Evolutionary conservation across 2,329 filamentous ascomycete species (phyloP), one percentile per base, ranked within the genome.

Genomic region (Verticillium nonalfalfae): DNA sequence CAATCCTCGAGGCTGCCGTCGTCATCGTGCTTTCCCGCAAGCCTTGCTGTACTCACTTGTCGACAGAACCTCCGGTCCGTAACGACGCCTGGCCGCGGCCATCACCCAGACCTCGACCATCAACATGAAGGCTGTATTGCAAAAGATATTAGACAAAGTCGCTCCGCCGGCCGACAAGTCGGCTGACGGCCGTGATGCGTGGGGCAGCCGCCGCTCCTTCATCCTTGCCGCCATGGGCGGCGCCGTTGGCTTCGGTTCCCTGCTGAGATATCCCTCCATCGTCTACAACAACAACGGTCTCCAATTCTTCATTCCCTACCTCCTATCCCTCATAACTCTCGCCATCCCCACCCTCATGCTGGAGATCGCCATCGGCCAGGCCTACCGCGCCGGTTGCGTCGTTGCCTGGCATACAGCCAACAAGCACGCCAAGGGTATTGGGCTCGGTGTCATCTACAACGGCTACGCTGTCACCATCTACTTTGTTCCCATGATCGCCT

Each of bases 361-460:
- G 31, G 81, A 85, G 64, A 81, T 84, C 59, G 88, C 87, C 38
- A 90, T 90, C 39, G 90, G 90, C 58, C 89, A 84, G 63, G 80
- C 81, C 1, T 83, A 84, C 64, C 80, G 82, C 3, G 80, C 79
- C 33, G 81, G 81, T 14, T 76, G 75, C 1, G 77, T 82, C n/a
- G 76, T 82, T 39, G 79, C 81, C 0, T 84, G 74, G 67, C 77
- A 80, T 65, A 81, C 79, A 39, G 73, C 83, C 59, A 78, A 83
- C 65, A 68, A 72, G 33, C 74, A 80, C 4, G 70, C 83, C 6
- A 82, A 80, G 66, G 82, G 82, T 2, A 76, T 82, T 1, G 82
- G 82, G 0, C 68, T 85, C 34, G 78, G 77, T 0, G 75, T 80
- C 15, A 74, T 84, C 10, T 75, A 83, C 58, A 79, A 81, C 59